phyloP scores from a whole-genome alignment of 1,284 basidiomycete species.

The Naganishia albida region DNA sequence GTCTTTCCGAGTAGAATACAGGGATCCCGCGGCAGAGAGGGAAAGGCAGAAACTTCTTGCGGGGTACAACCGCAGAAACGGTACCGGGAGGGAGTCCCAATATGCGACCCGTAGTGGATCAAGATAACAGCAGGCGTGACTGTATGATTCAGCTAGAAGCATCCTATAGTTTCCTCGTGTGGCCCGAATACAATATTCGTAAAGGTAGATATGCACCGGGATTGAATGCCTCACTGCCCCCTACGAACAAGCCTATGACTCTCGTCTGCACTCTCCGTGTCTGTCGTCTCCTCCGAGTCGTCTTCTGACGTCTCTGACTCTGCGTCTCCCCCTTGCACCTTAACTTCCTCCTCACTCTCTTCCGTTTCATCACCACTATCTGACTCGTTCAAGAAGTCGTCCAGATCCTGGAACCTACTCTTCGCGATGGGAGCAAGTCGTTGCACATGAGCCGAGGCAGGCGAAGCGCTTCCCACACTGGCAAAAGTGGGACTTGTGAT shows the following conservation, averaged over 20 bases:
- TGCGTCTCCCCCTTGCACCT: background rate
- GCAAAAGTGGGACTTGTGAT: constrained; percentile 1
- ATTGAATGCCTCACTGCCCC: background rate
- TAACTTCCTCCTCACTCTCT: constrained; percentile 40
- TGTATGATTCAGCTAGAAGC: background rate
- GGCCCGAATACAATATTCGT: background rate
- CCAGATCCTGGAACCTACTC: constrained; percentile 51
- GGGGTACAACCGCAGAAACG: constrained; percentile 32
- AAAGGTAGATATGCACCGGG: background rate
- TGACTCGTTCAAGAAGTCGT: constrained; percentile 46
- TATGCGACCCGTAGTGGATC: constrained; percentile 8
- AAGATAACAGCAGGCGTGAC: constrained; percentile 1
- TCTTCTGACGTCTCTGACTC: constrained; percentile 36
- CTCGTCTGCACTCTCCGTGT: constrained; percentile 44
- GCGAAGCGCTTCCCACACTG: constrained; percentile 1
- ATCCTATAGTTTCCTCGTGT: background rate
- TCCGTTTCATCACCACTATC: constrained; percentile 44
- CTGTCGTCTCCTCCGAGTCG: constrained; percentile 34
- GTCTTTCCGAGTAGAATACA: constrained; percentile 43
- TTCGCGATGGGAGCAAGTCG: constrained; percentile 27
- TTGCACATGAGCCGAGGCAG: constrained; percentile 7
- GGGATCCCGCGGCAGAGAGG: constrained; percentile 41
- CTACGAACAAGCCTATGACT: constrained; percentile 8
- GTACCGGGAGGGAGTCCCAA: constrained; percentile 1
- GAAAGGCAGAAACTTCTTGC: constrained; percentile 43